These are phyloP conservation scores for Cyclotella baltica DNA, from an alignment of 108 stramenopile species.

Conservation along the genomic window DNA sequence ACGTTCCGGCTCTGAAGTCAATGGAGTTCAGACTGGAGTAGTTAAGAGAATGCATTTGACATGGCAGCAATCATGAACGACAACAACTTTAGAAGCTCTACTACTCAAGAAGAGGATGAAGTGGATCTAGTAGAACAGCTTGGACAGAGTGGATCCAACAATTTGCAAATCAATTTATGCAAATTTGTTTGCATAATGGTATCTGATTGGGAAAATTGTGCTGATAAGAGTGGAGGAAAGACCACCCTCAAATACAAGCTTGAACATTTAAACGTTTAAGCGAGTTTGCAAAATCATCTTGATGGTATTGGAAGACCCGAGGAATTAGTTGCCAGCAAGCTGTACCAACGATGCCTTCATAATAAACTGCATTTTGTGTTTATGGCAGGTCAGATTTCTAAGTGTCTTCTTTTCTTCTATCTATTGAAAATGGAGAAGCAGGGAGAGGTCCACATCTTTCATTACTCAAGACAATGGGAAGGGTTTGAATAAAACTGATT, in stretches of 20 bases:
- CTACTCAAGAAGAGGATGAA: too few relatives aligned
- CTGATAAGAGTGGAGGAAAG: neutral
- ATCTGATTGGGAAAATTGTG: neutral
- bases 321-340: neutral
- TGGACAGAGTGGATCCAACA: neutral
- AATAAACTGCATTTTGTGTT: neutral
- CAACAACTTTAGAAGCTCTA: neutral
- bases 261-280: neutral
- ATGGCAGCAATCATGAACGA: slow-evolving; percentile 1
- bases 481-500: neutral
- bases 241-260: neutral
- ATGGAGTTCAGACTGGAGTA: neutral
- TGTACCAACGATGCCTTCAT: neutral
- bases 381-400: neutral
- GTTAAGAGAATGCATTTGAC: neutral
- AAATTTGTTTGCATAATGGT: neutral
- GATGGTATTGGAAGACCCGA: neutral
- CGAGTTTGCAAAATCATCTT: neutral
- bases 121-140: neutral
- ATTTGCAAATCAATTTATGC: neutral
- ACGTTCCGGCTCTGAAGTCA: neutral
- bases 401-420: neutral
- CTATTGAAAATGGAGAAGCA: neutral
- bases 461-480: neutral
- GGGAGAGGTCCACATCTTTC: neutral